Evolutionary conservation across 129 eudicot species (phyloP).

Genomic region (sunflower (Helianthus annuus)): DNA sequence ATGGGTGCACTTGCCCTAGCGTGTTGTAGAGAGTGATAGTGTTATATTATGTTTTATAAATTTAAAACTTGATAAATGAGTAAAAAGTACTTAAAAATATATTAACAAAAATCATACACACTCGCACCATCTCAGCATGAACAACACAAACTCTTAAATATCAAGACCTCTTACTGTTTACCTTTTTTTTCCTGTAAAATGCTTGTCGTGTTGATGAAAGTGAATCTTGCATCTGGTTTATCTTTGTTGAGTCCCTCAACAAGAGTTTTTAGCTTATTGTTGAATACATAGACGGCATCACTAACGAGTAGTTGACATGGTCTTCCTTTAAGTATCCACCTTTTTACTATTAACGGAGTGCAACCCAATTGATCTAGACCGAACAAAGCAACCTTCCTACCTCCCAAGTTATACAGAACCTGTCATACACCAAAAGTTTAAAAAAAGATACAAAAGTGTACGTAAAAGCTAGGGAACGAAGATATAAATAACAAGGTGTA

Average conservation of each 20-base stretch:
- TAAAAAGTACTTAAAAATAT: too few species aligned
- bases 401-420: constrained; percentile 42
- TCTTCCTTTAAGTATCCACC: not conserved
- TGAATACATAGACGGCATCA: constrained; percentile 29
- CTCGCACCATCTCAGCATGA: too few species aligned
- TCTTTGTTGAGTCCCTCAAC: constrained; percentile 36
- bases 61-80: too few species aligned
- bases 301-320: constrained; percentile 19
- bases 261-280: constrained; percentile 35
- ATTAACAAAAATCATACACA: too few species aligned
- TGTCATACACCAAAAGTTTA: not conserved
- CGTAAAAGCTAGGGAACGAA: not conserved
- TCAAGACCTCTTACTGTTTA: not conserved
- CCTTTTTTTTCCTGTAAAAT: constrained; percentile 25
- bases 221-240: too few species aligned
- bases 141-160: not conserved
- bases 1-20: too few species aligned
- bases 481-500: not conserved
- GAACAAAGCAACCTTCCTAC: constrained; percentile 42
- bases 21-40: too few species aligned
- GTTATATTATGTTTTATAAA: too few species aligned
- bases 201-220: not conserved
- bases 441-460: not conserved
- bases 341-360: constrained; percentile 22
- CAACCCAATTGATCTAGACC: constrained; percentile 43